phyloP scores from a whole-genome alignment of 345 rosid genomes.

The Durio zibethinus region DNA sequence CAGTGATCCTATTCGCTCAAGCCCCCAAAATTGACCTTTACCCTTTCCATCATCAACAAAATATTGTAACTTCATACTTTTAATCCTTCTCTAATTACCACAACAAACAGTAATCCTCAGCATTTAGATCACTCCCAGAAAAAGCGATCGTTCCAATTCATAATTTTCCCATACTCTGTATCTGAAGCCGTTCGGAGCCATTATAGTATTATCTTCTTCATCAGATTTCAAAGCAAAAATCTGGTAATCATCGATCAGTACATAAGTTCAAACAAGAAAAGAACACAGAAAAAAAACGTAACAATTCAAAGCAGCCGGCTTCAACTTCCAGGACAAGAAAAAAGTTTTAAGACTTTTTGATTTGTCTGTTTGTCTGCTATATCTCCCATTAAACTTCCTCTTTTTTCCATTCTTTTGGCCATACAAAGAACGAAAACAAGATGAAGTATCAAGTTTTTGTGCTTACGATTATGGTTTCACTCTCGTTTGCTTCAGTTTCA shows the following conservation, averaged over 20 bases:
- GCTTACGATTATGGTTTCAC: conserved; percentile 17
- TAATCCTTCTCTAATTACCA: not conserved
- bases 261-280: not conserved
- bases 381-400: not conserved
- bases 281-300: not conserved
- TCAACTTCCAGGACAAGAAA: not conserved
- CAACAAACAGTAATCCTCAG: not conserved
- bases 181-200: not conserved
- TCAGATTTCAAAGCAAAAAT: not conserved
- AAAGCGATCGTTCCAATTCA: not conserved
- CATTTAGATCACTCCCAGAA: not conserved
- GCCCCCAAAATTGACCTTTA: conserved; percentile 6
- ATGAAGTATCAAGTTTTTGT: conserved; percentile 17
- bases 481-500: conserved; percentile 20
- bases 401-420: not conserved
- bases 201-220: not conserved
- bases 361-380: not conserved
- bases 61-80: not conserved
- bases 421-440: not conserved
- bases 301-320: not conserved
- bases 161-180: not conserved
- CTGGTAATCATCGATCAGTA: not conserved
- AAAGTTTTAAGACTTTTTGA: not conserved
- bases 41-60: too few relatives aligned
- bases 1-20: not conserved